Evolutionary conservation across 2,329 filamentous ascomycete species (phyloP).

Genomic region (Aureobasidium musti): DNA sequence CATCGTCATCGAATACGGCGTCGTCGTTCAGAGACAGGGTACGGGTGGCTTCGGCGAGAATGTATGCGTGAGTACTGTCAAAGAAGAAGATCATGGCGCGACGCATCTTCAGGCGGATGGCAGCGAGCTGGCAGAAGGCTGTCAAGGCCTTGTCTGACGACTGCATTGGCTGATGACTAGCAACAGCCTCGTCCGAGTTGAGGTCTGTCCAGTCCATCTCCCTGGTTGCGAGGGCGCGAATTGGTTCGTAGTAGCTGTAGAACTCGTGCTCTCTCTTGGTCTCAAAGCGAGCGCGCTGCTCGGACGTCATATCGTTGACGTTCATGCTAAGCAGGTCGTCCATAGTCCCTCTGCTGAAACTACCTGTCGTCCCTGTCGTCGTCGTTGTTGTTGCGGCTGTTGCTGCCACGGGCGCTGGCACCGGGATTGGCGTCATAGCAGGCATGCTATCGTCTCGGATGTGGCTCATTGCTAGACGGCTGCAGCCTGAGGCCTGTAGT

Average conservation of each 20-base stretch:
- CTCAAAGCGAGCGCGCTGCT: slow-evolving; percentile 18
- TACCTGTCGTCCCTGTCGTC: background rate
- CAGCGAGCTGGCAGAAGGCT: slow-evolving; percentile 43
- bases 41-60: slow-evolving; percentile 54
- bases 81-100: slow-evolving; percentile 50
- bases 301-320: slow-evolving; percentile 18
- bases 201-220: slow-evolving; percentile 30
- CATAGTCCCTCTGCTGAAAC: background rate
- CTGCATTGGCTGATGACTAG: background rate
- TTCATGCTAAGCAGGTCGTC: slow-evolving; percentile 4
- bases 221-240: slow-evolving; percentile 30
- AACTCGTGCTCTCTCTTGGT: slow-evolving; percentile 33
- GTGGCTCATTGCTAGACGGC: background rate
- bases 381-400: background rate
- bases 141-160: slow-evolving; percentile 42
- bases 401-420: too few species aligned
- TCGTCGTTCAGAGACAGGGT: slow-evolving; percentile 45
- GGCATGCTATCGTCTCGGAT: background rate
- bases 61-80: slow-evolving; percentile 52
- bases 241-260: slow-evolving; percentile 34
- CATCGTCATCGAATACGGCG: slow-evolving; percentile 41
- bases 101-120: slow-evolving; percentile 42
- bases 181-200: slow-evolving; percentile 29
- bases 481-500: background rate
- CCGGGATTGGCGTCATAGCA: too few species aligned